Evolutionary conservation across 164 flowering plant species (phyloP).

Genomic region (Chimonanthus salicifolius): DNA sequence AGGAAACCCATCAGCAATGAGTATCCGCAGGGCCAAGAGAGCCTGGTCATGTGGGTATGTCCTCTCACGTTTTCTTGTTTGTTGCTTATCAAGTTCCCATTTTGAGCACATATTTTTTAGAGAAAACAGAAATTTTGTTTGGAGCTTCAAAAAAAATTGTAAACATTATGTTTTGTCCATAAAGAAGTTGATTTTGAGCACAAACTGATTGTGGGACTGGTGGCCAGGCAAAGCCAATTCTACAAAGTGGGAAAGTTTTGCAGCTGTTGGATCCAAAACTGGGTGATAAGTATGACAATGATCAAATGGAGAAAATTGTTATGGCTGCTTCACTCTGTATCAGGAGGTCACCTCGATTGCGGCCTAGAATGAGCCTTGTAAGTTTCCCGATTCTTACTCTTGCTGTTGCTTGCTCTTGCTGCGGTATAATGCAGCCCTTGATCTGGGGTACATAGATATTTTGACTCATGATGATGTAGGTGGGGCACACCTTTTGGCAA

Average conservation of each 20-base stretch:
- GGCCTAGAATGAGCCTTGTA: conserved; percentile 77
- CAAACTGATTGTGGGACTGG: neutral
- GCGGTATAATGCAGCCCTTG: neutral
- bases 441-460: neutral
- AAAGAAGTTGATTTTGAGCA: too few relatives aligned
- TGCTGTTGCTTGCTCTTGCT: neutral
- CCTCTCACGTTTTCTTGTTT: neutral
- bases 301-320: conserved; percentile 73
- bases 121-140: neutral
- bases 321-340: conserved; percentile 80
- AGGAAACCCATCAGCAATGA: conserved; percentile 79
- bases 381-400: conserved; percentile 40
- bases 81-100: conserved; percentile 8
- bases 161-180: too few relatives aligned
- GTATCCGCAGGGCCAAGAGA: conserved; percentile 81
- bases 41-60: conserved; percentile 97
- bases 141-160: too few relatives aligned
- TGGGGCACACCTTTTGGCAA: too few relatives aligned
- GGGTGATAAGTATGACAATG: conserved; percentile 38
- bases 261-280: conserved; percentile 62
- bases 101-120: neutral
- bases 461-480: too few relatives aligned
- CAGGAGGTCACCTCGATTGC: conserved; percentile 57
- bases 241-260: conserved; percentile 50
- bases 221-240: conserved; percentile 69